A percentile compares a stretch with the other conserved stretches of the same genome.
Conservation (phyloP, 192 early-diverging fungal genomes). For the Coemansia sp. region DNA sequence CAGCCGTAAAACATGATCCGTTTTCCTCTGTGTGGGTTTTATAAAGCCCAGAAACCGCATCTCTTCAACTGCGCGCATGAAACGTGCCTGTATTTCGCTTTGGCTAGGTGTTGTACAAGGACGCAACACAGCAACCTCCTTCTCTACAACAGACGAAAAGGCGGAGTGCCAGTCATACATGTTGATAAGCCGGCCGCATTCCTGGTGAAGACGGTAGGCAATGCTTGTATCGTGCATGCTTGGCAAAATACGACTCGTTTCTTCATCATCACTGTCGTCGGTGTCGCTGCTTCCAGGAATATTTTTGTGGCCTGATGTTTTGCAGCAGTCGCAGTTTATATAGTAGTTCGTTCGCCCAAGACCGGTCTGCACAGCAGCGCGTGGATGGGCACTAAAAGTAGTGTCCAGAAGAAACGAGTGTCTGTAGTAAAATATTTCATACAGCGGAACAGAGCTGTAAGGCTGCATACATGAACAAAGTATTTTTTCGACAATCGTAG, state of each 20-base stretch:
- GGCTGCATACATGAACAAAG: conserved; percentile 50
- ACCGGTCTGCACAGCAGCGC: conserved; percentile 82
- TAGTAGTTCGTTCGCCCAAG: conserved; percentile 76
- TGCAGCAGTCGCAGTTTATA: conserved; percentile 82
- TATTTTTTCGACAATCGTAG: conserved; percentile 25
- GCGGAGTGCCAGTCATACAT: conserved; percentile 88
- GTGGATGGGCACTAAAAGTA: conserved; percentile 81
- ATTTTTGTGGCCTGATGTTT: neutral
- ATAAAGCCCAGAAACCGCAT: conserved; percentile 90
- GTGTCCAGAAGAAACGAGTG: conserved; percentile 71
- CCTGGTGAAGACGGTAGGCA: conserved; percentile 85
- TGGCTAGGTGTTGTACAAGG: conserved; percentile 22
- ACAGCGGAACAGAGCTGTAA: conserved; percentile 64
- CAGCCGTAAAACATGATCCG: conserved; percentile 87
- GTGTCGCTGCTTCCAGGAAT: conserved; percentile 23
- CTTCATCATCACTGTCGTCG: conserved; percentile 32
- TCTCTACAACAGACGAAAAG: conserved; percentile 78
- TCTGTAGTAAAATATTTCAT: conserved; percentile 82
- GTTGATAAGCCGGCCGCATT: conserved; percentile 93
- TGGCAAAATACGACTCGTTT: conserved; percentile 55
- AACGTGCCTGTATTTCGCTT: conserved; percentile 76
- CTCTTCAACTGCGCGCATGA: conserved; percentile 81
- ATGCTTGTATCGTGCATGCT: conserved; percentile 85
- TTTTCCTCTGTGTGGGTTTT: conserved; percentile 84
- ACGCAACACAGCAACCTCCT: conserved; percentile 38